Evolutionary conservation across 352 stramenopile species (phyloP).

Genomic region (Phytophthora pluvialis): DNA sequence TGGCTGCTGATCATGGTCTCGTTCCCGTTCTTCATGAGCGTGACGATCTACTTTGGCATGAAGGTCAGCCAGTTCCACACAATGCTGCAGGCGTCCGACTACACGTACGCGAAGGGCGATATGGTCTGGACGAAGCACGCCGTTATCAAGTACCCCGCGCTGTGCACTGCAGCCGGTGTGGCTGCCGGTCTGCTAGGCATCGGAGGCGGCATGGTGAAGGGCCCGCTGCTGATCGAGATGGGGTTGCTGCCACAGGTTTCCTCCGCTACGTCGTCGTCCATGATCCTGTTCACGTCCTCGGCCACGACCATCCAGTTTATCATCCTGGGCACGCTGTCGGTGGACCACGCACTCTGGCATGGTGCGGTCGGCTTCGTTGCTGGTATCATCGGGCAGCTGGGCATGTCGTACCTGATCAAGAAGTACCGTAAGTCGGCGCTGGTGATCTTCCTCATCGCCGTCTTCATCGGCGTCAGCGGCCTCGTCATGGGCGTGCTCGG

Average conservation of each 20-base stretch:
- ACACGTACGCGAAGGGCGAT: conserved; percentile 96
- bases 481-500: conserved; percentile 78
- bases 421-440: conserved; percentile 89
- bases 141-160: conserved; percentile 84
- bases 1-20: conserved; percentile 66
- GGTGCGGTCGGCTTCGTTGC: conserved; percentile 92
- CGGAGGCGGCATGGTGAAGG: conserved; percentile 92
- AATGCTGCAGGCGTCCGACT: conserved; percentile 74
- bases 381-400: conserved; percentile 92
- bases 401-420: conserved; percentile 92
- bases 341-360: conserved; percentile 92
- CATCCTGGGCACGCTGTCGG: conserved; percentile 92
- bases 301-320: conserved; percentile 96
- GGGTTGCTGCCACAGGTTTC: conserved; percentile 88
- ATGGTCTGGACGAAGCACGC: conserved; percentile 93
- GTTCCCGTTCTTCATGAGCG: conserved; percentile 74
- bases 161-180: conserved; percentile 76
- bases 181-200: conserved; percentile 86
- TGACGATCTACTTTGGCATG: conserved; percentile 79
- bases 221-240: conserved; percentile 91
- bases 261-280: conserved; percentile 89
- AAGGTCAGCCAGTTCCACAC: conserved; percentile 71
- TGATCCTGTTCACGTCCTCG: conserved; percentile 95
- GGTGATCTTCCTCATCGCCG: conserved; percentile 78
- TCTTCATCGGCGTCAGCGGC: conserved; percentile 75